Evolutionary conservation across 2,329 filamentous ascomycete genomes (phyloP), one percentile per base, ranked within the genome.

Genomic region (Teratosphaeria zuluensis): DNA sequence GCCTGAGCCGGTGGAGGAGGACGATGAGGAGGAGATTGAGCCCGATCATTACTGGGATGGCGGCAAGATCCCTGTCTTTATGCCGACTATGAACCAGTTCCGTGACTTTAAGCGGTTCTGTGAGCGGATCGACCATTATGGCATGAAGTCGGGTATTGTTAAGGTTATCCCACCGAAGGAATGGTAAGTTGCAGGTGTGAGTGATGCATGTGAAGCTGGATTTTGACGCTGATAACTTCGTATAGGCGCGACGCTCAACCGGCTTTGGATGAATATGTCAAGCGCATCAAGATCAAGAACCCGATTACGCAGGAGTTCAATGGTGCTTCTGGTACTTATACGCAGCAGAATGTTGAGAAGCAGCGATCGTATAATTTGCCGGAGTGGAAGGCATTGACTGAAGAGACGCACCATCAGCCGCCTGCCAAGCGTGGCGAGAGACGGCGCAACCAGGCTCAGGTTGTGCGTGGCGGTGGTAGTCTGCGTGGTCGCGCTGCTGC

Each of bases 221-320:
- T 2, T 21, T 21, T 33, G 42, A 59, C 48, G 33, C 61, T 53
- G 56, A 31, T 57, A 21, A 59, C 62, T 57, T 14, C 42, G 19
- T n/a, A 21, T 60, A 86, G 84, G 84, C 76, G 78, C 68, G 84
- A 92, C 63, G 80, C 84, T 30, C 85, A 94, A 42, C 89, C 89
- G 16, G 79, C 83, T 42, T 83, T 96, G 62, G 86, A 94, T 69
- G 88, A 96, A 68, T 81, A 90, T 55, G 83, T 99, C 64, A 97
- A 96, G 76, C 86, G 88, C 62, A 89, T 99, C 73, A 87, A 86
- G 70, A 92, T 99, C 69, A 92, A 92, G 74, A 95, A 99, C 65
- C 94, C 94, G 3, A 97, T 99, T 72, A 96, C 91, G 70, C 94
- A 99, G 74, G 94, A 99, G 69, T 99, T 99, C 68, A 92, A 95